Evolutionary conservation across 768 basidiomycete species (phyloP).

Genomic region (Pholiota conissans): DNA sequence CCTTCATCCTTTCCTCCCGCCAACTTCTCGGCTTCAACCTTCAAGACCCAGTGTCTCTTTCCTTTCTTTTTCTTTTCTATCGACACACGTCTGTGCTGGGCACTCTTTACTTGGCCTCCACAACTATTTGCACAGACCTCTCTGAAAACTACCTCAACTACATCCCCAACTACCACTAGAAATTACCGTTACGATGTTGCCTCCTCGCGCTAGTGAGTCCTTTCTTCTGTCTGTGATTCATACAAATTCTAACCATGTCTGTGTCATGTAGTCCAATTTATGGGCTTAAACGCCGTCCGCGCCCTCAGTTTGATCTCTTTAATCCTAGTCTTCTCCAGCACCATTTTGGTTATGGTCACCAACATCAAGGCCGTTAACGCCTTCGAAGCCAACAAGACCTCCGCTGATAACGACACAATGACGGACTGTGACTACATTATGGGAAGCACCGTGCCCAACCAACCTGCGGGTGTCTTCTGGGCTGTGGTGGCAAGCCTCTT

Average conservation of each 20-base stretch:
- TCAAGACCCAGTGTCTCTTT: slow-evolving; percentile 15
- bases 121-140: slow-evolving; percentile 3
- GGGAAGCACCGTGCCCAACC: slow-evolving; percentile 91
- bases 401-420: slow-evolving; percentile 30
- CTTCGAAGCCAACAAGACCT: slow-evolving; percentile 41
- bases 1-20: slow-evolving; percentile 7
- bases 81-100: slow-evolving; percentile 30
- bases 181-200: slow-evolving; percentile 24
- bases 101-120: slow-evolving; percentile 19
- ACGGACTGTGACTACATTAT: slow-evolving; percentile 80
- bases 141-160: slow-evolving; percentile 7
- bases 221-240: neutral
- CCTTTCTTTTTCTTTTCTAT: slow-evolving; percentile 19
- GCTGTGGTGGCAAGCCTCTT: slow-evolving; percentile 83
- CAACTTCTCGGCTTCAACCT: slow-evolving; percentile 6
- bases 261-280: slow-evolving; percentile 45
- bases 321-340: slow-evolving; percentile 78
- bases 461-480: slow-evolving; percentile 92
- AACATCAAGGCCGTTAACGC: slow-evolving; percentile 76
- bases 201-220: slow-evolving; percentile 33
- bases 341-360: slow-evolving; percentile 69
- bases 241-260: neutral
- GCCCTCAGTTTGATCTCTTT: slow-evolving; percentile 75
- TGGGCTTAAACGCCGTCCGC: slow-evolving; percentile 78
- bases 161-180: slow-evolving; percentile 1